Evolutionary conservation across 2,329 filamentous ascomycete genomes (phyloP), one percentile per base, ranked within the genome.

Genomic region (Cercospora sp.): DNA sequence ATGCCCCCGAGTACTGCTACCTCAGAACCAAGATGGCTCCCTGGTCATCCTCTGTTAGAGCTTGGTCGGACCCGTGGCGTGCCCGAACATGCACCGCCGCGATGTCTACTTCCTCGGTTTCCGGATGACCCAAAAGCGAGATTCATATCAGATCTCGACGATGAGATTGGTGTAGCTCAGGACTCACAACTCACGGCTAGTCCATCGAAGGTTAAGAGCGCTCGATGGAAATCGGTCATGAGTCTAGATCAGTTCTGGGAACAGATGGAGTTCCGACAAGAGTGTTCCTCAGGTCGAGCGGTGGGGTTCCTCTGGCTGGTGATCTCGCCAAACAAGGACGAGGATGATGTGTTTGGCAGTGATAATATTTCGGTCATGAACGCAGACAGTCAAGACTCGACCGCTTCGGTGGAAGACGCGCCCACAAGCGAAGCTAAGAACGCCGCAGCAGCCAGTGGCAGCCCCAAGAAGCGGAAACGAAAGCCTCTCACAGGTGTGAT

Each of bases 231-330:
- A 77, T 93, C 91, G 68, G 89, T 97, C 26, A 90, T 86, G 77
- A 91, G 89, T 0, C 82, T 99, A 48, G 91, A 94, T n/a, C 89
- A 94, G 73, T 99, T 99, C 76, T 99, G 95, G 95, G 95, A 99
- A 70, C 91, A 96, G 86, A 98, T 99, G 94, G 90, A 94, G 0
- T 98, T 92, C 77, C 86, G 95, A 66, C 95, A 98, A 78, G 95
- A 99, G 77, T 99, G 95, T 76, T 97, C 94, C 0, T 92, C 93
- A 36, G 96, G 95, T 0, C 86, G 94, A 18, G 85, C 97, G 76
- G 96, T 97, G 0, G 96, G 96, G 0, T 99, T 99, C 73, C 85
- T 98, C 28, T 99, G 96, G 94, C 82, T 97, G 28, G 90, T 97
- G 0, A 91, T 97, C 58, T 86, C 84, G 72, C 90, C 93, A 31